Conservation (phyloP, 768 basidiomycete species). For the Boletus edulis region DNA sequence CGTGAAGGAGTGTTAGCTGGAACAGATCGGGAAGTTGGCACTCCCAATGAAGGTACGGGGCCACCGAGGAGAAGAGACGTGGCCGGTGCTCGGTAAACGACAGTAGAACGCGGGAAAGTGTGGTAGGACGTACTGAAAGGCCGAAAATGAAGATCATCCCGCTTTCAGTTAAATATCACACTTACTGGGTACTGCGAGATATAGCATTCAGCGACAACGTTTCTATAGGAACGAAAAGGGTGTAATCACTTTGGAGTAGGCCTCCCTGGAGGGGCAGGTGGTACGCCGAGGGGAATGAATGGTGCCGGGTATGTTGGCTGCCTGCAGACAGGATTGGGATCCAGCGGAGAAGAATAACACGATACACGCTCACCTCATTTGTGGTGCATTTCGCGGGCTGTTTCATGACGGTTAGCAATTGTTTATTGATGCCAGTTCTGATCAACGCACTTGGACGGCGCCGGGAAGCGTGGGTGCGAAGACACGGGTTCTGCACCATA, state of each 20-base stretch:
- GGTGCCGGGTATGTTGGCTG: conserved; percentile 14
- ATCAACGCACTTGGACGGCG: conserved; percentile 17
- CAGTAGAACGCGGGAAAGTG: conserved; percentile 26
- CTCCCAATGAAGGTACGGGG: not conserved
- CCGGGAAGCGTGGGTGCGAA: conserved; percentile 14
- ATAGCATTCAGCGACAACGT: conserved; percentile 1
- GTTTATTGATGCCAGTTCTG: not conserved
- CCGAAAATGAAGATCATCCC: conserved; percentile 12
- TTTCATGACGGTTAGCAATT: conserved; percentile 1
- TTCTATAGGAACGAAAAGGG: not conserved
- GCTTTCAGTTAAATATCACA: conserved; percentile 6
- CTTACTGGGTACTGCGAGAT: conserved; percentile 25
- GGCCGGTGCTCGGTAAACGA: not conserved
- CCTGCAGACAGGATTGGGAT: conserved; percentile 9
- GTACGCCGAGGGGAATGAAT: conserved; percentile 18
- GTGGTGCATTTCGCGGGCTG: conserved; percentile 11
- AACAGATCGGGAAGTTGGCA: conserved; percentile 5
- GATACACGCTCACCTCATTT: conserved; percentile 11
- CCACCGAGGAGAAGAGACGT: not conserved
- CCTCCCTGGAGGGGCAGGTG: conserved; percentile 16
- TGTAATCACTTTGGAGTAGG: conserved; percentile 19
- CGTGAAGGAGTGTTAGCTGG: conserved; percentile 2
- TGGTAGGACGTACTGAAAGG: conserved; percentile 22
- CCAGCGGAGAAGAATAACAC: not conserved
- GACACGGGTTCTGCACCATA: conserved; percentile 11